These are phyloP conservation scores for Helotiales sp. DNA, from an alignment of 2,329 filamentous ascomycete species.

Conservation along the genomic window DNA sequence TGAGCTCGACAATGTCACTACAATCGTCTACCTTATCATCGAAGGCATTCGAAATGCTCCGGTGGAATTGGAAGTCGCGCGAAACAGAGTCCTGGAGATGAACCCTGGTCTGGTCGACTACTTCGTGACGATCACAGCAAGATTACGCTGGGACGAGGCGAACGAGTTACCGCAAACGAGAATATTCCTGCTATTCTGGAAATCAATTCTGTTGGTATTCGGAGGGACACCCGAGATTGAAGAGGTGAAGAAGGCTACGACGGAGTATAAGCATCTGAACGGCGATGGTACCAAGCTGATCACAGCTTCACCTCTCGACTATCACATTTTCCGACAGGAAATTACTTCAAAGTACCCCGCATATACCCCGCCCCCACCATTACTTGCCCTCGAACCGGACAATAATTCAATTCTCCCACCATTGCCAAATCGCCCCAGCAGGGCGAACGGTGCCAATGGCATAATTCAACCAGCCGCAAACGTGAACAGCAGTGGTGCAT, in stretches of 20 bases:
- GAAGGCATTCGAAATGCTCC: slow-evolving; percentile 56
- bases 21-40: slow-evolving; percentile 60
- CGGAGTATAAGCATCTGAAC: slow-evolving; percentile 48
- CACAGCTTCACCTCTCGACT: slow-evolving; percentile 91
- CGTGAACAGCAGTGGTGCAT: slow-evolving; percentile 60
- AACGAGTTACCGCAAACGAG: slow-evolving; percentile 62
- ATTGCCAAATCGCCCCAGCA: slow-evolving; percentile 70
- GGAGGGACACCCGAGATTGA: slow-evolving; percentile 75
- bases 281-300: slow-evolving; percentile 65
- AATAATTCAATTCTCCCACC: slow-evolving; percentile 89
- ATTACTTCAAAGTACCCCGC: slow-evolving; percentile 97
- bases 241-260: slow-evolving; percentile 70
- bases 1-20: slow-evolving; percentile 63
- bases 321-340: slow-evolving; percentile 94
- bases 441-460: slow-evolving; percentile 59
- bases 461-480: slow-evolving; percentile 58
- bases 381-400: slow-evolving; percentile 84
- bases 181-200: slow-evolving; percentile 87
- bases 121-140: slow-evolving; percentile 68
- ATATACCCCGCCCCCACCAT: slow-evolving; percentile 83
- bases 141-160: slow-evolving; percentile 72
- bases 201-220: slow-evolving; percentile 82
- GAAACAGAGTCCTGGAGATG: slow-evolving; percentile 48
- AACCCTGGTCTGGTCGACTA: slow-evolving; percentile 70
- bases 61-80: slow-evolving; percentile 42